These are phyloP conservation scores for Penicillium concentricum DNA, from an alignment of 2,329 filamentous ascomycete genomes.

Conservation along the genomic window DNA sequence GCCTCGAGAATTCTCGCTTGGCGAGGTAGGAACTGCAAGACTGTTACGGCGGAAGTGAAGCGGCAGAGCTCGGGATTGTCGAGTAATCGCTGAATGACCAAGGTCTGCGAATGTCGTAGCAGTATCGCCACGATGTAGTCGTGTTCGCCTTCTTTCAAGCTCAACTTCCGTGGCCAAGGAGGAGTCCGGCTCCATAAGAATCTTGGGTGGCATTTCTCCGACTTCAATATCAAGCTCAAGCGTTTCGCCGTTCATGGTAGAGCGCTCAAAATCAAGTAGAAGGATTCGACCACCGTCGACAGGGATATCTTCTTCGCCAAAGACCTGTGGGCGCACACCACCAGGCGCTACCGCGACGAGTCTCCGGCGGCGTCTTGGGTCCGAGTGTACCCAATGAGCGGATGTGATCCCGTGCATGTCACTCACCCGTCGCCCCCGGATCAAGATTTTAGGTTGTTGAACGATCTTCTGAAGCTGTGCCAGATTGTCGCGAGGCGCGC, in stretches of 20 bases:
- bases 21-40: constrained; percentile 26
- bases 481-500: constrained; percentile 22
- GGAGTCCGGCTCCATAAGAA: constrained; percentile 69
- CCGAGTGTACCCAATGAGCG: constrained; percentile 69
- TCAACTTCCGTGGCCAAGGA: constrained; percentile 77
- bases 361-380: constrained; percentile 39
- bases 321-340: constrained; percentile 58
- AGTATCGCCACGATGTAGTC: constrained; percentile 57
- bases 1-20: constrained; percentile 19
- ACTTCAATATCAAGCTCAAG: constrained; percentile 69
- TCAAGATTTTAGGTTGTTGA: constrained; percentile 62
- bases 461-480: constrained; percentile 36
- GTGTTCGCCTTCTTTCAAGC: constrained; percentile 71
- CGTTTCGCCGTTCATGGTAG: constrained; percentile 54
- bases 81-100: constrained; percentile 14
- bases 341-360: constrained; percentile 73
- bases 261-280: constrained; percentile 72
- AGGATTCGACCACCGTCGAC: constrained; percentile 75
- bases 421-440: constrained; percentile 64
- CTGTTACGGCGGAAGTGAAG: constrained; percentile 26
- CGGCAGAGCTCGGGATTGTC: constrained; percentile 22
- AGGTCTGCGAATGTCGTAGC: constrained; percentile 43
- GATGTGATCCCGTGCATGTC: constrained; percentile 66
- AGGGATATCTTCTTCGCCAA: constrained; percentile 71
- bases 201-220: constrained; percentile 66